Base-by-base conservation (phyloP, 345 rosid species). In the Acer negundo region DNA sequence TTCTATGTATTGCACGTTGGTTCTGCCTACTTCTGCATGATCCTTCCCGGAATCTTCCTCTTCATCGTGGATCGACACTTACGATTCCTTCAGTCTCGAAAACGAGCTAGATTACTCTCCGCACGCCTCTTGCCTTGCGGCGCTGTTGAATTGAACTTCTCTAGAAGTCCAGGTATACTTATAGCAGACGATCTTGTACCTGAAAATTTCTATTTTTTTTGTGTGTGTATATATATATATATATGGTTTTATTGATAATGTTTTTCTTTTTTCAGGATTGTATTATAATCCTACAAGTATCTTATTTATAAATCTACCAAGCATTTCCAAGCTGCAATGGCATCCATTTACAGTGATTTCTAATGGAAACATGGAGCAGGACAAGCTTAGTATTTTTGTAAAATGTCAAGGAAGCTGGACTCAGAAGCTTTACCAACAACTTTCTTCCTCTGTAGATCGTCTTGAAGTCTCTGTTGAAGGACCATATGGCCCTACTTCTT, bases 1-100 rank as follows among this genome's bases (percentile, higher is more conserved):
- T 93, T 93, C 90, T 93, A 88, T 31, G 58, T 76, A 5, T 28
- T 93, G 49, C 97, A 93, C 71, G 94, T 89, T 2, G 97, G 97
- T 16, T 80, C 81, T 62, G 80, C 78, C 13, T 91, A 81, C 79
- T 42, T 81, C 62, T 85, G 88, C 81, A 82, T 79, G 78, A 83
- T 89, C 73, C 85, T 92, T n/a, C 94, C 92, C 0, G 91, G 89
- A 1, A 85, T 91, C 73, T 89, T 86, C 82, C 92, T 93, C 82
- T 93, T 93, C 79, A 22, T 83, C 55, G 69, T 93, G 3, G 95
- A 93, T 22, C 90, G 95, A 6, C 87, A 80, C 80, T 74, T 92
- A 35, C 85, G 97, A 58, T 86, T 89, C 83, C 83, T 92, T 73
- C 97, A 92, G 70, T 92, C 92, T 35, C 80, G 80, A 49, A 80